Base-by-base conservation (phyloP, 78 protist species). In the Dictyostelium intermedium region DNA sequence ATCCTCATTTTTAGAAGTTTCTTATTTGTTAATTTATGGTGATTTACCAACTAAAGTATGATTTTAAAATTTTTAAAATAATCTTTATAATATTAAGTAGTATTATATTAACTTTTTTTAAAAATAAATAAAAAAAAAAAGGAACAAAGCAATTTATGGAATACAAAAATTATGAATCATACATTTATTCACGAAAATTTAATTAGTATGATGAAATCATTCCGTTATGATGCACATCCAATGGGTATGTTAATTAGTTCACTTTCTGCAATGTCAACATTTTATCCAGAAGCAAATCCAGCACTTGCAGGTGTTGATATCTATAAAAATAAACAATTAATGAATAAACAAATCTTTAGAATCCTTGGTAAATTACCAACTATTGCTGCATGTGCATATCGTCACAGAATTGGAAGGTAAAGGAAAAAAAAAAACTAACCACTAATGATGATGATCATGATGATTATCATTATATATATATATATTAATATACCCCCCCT, bases 191-290 rank as follows among this genome's bases (percentile, higher is more conserved):
- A 95, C 56, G 97, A 93, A 85, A 85, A 97, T 95, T 35, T 96
- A 43, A 69, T 86, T 43, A 30, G 25, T 30, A 41, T 96, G 91
- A 92, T 97, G 96, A 63, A 91, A 77, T 73, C 91, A 32, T 96
- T 96, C 76, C 87, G 98, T 18, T 92, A 97, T 83, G 97, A 97
- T 91, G 97, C 98, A 32, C 98, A 97, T 76, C 98, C 98, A 39
- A 97, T 97, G 98, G 97, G 97, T 72, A 97, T 97, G 98, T 56
- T 95, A 30, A 77, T 93, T 60, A 34, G 85, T 41, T 70, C 97
- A 53, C 50, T 95, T 30, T 82, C 89, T 63, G 97, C 97, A 20
- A 82, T 95, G 91, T 79, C 91, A 16, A 94, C 96, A 32, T 94
- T 94, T 85, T 94, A 94, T 70, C 96, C 96, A 79, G 96, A 94